Percentiles rank a stretch among this genome's conserved stretches.
Conservation (phyloP, 2,329 filamentous ascomycete genomes). For the Pseudocercospora fuligena region DNA sequence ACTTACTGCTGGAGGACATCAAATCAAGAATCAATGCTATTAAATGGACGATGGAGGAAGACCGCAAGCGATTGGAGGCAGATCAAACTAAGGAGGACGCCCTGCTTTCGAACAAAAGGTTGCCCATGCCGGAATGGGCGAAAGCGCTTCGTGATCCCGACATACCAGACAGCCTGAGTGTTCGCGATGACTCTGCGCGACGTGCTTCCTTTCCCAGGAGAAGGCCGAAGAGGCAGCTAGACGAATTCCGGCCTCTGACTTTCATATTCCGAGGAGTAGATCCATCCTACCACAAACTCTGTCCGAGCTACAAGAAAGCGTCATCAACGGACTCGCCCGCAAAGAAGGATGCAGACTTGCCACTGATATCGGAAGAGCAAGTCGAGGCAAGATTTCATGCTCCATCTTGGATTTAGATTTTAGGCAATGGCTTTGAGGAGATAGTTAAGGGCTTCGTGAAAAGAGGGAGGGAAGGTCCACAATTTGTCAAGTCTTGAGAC, state of each 20-base stretch:
- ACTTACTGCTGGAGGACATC: background rate
- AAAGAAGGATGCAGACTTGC: background rate
- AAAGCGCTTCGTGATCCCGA: background rate
- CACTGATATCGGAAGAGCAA: background rate
- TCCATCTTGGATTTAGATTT: background rate
- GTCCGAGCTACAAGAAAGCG: background rate
- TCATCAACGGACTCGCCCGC: background rate
- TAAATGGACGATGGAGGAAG: background rate
- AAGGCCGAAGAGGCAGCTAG: background rate
- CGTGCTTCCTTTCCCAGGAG: background rate
- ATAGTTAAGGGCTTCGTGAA: background rate
- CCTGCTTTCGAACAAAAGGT: background rate
- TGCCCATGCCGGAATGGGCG: background rate
- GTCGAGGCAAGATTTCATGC: background rate
- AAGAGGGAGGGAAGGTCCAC: background rate
- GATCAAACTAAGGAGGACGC: background rate
- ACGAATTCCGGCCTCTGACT: background rate
- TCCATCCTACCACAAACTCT: background rate
- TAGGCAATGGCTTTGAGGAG: background rate
- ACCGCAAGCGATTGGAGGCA: background rate
- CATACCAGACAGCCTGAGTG: background rate
- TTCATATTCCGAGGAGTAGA: background rate
- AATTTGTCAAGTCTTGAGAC: background rate
- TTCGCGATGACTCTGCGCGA: background rate
- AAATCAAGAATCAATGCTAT: background rate